phyloP scores from a whole-genome alignment of 2,329 filamentous ascomycete species.

The Lachnellula subtilissima region DNA sequence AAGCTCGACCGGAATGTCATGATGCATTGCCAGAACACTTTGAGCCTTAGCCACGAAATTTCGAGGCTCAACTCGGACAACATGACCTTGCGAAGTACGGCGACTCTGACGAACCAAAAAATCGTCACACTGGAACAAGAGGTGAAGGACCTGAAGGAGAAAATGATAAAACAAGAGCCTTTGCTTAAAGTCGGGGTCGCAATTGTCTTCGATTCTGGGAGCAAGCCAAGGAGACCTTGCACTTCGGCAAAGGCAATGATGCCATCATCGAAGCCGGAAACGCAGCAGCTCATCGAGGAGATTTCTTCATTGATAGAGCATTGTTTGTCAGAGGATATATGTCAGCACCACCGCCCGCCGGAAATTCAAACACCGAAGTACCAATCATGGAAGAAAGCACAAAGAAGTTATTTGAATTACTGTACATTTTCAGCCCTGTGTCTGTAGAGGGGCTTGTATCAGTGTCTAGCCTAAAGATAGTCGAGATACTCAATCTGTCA shows the following conservation, averaged over 20 bases:
- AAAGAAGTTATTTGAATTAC: no score
- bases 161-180: background rate
- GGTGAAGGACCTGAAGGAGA: background rate
- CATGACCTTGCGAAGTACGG: background rate
- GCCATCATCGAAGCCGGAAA: background rate
- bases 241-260: background rate
- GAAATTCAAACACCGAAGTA: background rate
- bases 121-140: background rate
- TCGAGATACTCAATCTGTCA: no score
- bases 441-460: no score
- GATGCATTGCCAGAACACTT: no score
- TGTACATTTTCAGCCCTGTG: no score
- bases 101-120: background rate
- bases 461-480: no score
- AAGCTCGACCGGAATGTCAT: background rate
- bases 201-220: background rate
- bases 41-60: background rate
- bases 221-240: background rate
- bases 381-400: background rate
- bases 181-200: background rate
- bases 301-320: background rate
- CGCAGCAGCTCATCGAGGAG: background rate
- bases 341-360: background rate
- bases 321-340: background rate
- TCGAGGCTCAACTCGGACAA: background rate